phyloP scores from a whole-genome alignment of 1,139 yeast genomes.

The Diutina catenulata region DNA sequence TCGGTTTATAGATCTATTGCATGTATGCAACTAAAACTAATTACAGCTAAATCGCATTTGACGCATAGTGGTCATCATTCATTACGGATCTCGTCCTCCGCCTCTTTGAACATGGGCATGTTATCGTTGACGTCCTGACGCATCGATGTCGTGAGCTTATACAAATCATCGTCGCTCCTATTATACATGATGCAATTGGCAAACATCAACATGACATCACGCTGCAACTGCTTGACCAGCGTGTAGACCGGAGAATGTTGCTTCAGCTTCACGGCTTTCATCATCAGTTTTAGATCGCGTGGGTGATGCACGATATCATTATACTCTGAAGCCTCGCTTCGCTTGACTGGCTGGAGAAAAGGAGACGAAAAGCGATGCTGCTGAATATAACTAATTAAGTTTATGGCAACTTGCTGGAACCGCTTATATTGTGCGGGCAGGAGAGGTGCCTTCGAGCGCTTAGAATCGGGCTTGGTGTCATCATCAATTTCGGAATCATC shows the following conservation, averaged over 20 bases:
- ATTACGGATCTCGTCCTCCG: constrained; percentile 7
- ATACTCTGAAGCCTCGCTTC: constrained; percentile 60
- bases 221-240: constrained; percentile 48
- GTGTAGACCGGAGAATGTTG: constrained; percentile 32
- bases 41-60: no score
- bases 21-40: no score
- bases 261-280: constrained; percentile 40
- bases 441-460: no score
- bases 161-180: constrained; percentile 51
- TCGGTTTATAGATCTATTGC: no score
- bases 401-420: constrained; percentile 44
- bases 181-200: constrained; percentile 81
- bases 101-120: constrained; percentile 40
- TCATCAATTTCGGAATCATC: background rate
- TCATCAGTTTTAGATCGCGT: constrained; percentile 53
- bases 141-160: constrained; percentile 57
- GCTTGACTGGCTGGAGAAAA: constrained; percentile 57
- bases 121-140: constrained; percentile 40
- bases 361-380: constrained; percentile 69
- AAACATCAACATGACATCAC: constrained; percentile 66
- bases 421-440: constrained; percentile 21
- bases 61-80: background rate
- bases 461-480: no score
- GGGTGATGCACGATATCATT: constrained; percentile 52
- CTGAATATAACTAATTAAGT: constrained; percentile 50